These are phyloP conservation scores for Hyphopichia pseudoburtonii DNA, from an alignment of 1,139 yeast genomes.

Conservation along the genomic window DNA sequence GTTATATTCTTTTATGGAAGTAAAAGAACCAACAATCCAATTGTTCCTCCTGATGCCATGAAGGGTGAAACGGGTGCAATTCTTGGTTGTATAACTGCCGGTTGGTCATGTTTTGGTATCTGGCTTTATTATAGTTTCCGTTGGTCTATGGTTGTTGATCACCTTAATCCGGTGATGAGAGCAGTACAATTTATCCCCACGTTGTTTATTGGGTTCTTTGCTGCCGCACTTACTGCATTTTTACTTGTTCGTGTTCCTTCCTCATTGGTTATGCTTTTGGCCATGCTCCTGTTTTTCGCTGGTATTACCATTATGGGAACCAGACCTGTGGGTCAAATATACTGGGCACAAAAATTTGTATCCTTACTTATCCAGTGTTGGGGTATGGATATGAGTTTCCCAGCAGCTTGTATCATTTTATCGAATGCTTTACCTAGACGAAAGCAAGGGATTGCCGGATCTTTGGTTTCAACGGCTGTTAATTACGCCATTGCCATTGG, in stretches of 20 bases:
- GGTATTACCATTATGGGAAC: constrained; percentile 46
- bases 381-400: constrained; percentile 70
- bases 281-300: constrained; percentile 45
- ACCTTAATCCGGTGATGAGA: constrained; percentile 30
- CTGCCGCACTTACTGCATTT: constrained; percentile 45
- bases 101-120: constrained; percentile 63
- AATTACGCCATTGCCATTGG: constrained; percentile 66
- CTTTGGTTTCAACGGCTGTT: constrained; percentile 59
- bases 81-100: constrained; percentile 50
- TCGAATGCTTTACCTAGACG: constrained; percentile 50
- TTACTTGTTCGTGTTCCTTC: constrained; percentile 39
- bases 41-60: constrained; percentile 45
- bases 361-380: constrained; percentile 47
- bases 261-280: constrained; percentile 40
- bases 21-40: constrained; percentile 36
- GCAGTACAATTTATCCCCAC: constrained; percentile 43
- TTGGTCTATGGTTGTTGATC: constrained; percentile 32
- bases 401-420: constrained; percentile 57
- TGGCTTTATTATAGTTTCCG: constrained; percentile 51
- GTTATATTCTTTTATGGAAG: constrained; percentile 38
- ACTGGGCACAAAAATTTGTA: constrained; percentile 56
- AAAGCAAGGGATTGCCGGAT: constrained; percentile 67
- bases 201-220: constrained; percentile 41
- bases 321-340: constrained; percentile 45
- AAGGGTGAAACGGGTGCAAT: constrained; percentile 44